phyloP scores from a whole-genome alignment of 163 green algal species.

The Volvox carteri region DNA sequence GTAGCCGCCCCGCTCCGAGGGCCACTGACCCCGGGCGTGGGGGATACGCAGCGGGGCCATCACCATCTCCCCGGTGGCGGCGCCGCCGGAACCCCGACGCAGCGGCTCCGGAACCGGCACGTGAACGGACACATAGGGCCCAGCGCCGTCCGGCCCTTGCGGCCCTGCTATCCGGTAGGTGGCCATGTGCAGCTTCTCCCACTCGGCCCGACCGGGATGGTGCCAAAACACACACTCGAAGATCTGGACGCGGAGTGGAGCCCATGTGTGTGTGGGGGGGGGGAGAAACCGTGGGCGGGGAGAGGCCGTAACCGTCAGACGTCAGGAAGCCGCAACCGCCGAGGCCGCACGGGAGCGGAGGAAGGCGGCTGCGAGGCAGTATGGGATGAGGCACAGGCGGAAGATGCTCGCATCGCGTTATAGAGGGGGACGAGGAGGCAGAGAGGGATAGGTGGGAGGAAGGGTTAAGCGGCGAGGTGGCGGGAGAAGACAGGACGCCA shows the following conservation, averaged over 20 bases:
- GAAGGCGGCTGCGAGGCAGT: too few species aligned
- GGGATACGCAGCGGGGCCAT: constrained; percentile 24
- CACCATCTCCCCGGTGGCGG: neutral
- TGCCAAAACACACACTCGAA: constrained; percentile 47
- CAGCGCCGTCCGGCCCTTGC: neutral
- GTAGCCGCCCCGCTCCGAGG: constrained; percentile 17
- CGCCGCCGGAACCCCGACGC: neutral
- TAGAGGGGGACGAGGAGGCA: too few species aligned
- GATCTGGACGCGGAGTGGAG: neutral
- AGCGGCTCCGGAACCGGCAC: constrained; percentile 24
- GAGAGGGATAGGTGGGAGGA: neutral
- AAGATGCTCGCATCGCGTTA: too few species aligned
- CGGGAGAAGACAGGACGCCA: too few species aligned
- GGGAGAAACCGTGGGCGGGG: neutral
- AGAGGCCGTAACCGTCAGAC: too few species aligned
- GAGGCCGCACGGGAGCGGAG: too few species aligned
- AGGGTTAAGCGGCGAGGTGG: too few species aligned
- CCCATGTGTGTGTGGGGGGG: neutral
- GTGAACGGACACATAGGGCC: neutral
- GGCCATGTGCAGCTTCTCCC: constrained; percentile 27
- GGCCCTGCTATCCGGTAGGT: constrained; percentile 16
- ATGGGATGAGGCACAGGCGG: too few species aligned
- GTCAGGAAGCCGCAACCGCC: too few species aligned
- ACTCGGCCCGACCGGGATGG: neutral
- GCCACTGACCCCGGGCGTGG: constrained; percentile 18